phyloP scores from a whole-genome alignment of 2,329 filamentous ascomycete genomes.

The Blastomyces parvus region DNA sequence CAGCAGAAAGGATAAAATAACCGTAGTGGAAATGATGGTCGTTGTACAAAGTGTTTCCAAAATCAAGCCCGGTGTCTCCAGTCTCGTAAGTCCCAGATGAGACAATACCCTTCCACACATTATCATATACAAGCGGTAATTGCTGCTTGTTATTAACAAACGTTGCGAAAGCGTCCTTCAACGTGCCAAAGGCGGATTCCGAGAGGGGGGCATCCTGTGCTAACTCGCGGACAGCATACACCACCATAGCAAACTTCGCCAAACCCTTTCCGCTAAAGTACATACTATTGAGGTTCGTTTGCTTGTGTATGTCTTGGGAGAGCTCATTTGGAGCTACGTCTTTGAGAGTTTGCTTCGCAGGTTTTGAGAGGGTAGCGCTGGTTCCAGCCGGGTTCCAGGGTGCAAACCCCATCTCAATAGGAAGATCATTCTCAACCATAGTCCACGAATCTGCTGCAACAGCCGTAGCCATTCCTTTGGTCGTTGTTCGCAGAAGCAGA shows the following conservation, averaged over 20 bases:
- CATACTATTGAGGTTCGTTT: conserved; percentile 73
- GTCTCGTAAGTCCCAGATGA: conserved; percentile 64
- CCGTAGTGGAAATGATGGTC: conserved; percentile 59
- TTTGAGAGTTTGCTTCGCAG: conserved; percentile 51
- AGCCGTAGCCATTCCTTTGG: conserved; percentile 70
- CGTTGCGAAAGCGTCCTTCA: conserved; percentile 57
- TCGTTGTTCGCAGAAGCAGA: conserved; percentile 64
- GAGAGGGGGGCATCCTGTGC: conserved; percentile 50
- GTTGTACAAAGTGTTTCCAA: conserved; percentile 74
- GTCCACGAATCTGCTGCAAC: conserved; percentile 67
- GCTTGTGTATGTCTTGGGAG: conserved; percentile 60
- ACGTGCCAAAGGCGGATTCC: conserved; percentile 47
- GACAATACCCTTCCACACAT: conserved; percentile 67
- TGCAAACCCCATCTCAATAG: conserved; percentile 62
- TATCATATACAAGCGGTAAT: conserved; percentile 49
- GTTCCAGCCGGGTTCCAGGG: conserved; percentile 58
- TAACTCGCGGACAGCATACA: conserved; percentile 57
- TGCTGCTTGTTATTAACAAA: conserved; percentile 61
- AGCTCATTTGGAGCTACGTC: conserved; percentile 62
- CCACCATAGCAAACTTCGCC: conserved; percentile 63
- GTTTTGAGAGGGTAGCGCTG: conserved; percentile 31
- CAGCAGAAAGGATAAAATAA: conserved; percentile 81
- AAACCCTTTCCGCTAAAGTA: conserved; percentile 86
- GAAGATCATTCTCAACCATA: conserved; percentile 64
- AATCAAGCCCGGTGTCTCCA: conserved; percentile 63